Percentiles rank a stretch among this genome's conserved stretches.
phyloP scores from a whole-genome alignment of 2,329 filamentous ascomycete genomes.

The Epicoccum sorghinum region DNA sequence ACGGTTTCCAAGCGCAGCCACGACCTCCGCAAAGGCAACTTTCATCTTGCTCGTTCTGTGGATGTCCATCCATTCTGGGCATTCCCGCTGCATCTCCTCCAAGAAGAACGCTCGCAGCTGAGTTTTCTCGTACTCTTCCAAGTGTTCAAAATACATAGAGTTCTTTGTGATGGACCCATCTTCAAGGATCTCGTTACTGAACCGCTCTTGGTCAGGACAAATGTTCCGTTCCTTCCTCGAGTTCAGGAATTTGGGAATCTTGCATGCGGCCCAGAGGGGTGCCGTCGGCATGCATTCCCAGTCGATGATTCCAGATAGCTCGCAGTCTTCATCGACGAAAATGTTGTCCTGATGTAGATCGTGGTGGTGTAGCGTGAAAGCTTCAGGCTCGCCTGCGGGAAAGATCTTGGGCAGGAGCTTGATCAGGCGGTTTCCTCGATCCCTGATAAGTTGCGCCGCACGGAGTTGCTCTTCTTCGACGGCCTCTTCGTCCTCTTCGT shows the following conservation, averaged over 20 bases:
- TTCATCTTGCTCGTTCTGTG: neutral
- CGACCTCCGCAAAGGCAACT: neutral
- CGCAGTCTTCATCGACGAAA: constrained; percentile 11
- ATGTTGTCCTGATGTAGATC: constrained; percentile 17
- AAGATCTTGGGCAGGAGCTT: neutral
- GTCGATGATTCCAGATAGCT: constrained; percentile 20
- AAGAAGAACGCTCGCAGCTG: constrained; percentile 13
- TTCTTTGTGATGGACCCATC: neutral
- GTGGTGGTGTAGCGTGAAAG: constrained; percentile 13
- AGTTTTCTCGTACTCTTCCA: constrained; percentile 17
- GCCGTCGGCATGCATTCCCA: constrained; percentile 18
- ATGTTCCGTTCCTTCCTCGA: neutral
- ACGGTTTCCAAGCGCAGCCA: neutral
- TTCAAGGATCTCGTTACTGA: neutral
- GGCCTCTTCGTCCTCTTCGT: neutral
- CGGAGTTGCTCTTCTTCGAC: neutral
- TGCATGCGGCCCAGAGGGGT: constrained; percentile 19
- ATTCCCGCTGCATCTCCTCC: constrained; percentile 21
- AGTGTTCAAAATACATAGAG: neutral
- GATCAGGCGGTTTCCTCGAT: neutral
- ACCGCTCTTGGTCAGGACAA: neutral
- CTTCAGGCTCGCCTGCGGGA: neutral
- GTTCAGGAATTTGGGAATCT: constrained; percentile 15
- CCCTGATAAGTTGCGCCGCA: neutral
- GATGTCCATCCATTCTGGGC: constrained; percentile 15